These are phyloP conservation scores for Lecanicillium sp. DNA, from an alignment of 2,329 filamentous ascomycete genomes.

Conservation along the genomic window DNA sequence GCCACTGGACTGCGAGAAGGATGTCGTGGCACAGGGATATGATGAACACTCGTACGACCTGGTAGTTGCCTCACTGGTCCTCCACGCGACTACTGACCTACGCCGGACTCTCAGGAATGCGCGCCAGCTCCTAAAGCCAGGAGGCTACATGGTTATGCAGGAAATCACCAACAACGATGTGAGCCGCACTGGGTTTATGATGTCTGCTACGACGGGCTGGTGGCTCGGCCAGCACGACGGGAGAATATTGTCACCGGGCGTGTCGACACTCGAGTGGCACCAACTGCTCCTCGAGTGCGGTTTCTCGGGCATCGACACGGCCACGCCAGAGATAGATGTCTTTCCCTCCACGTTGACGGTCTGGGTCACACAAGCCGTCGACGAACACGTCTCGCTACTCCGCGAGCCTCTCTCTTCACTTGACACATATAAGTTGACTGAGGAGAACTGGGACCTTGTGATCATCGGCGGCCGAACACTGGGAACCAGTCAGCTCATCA, in stretches of 20 bases:
- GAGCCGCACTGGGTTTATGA: conserved; percentile 11
- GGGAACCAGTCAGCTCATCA: too few species aligned
- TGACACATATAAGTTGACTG: too few species aligned
- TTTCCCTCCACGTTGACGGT: conserved; percentile 4
- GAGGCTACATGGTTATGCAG: conserved; percentile 19
- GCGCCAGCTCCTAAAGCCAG: conserved; percentile 17
- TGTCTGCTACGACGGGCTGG: conserved; percentile 21
- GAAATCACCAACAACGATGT: conserved; percentile 14
- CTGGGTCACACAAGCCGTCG: background rate
- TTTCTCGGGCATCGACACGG: conserved; percentile 9
- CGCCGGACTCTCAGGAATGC: conserved; percentile 14
- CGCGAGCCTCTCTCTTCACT: background rate
- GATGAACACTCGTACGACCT: conserved; percentile 16
- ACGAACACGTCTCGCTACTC: background rate
- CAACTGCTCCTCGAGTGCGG: conserved; percentile 1
- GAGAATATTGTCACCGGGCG: conserved; percentile 3
- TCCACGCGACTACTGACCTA: conserved; percentile 18
- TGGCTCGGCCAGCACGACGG: conserved; percentile 18
- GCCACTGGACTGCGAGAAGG: conserved; percentile 21
- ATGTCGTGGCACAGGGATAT: conserved; percentile 15
- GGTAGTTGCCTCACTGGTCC: conserved; percentile 17
- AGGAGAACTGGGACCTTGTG: too few species aligned
- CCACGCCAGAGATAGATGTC: background rate
- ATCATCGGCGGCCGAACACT: too few species aligned
- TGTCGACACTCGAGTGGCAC: too few species aligned